These are phyloP conservation scores for Fusarium sp. DNA, from an alignment of 2,329 filamentous ascomycete species.

Conservation along the genomic window DNA sequence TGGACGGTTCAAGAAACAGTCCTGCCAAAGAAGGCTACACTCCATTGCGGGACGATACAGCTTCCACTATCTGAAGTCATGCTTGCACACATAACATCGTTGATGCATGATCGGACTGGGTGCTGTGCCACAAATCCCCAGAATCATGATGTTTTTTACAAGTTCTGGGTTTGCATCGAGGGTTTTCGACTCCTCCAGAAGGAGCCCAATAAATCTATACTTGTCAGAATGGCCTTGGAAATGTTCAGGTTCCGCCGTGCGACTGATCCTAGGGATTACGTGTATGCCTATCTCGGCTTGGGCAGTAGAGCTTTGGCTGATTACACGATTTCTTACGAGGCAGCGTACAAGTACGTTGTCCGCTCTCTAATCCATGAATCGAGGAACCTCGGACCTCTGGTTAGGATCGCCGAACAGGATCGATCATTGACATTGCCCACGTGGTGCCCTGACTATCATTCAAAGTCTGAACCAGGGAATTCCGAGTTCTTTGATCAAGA, in stretches of 20 bases:
- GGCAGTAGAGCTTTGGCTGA: background rate
- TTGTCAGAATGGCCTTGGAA: background rate
- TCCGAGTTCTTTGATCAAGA: background rate
- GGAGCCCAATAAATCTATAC: background rate
- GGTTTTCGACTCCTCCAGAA: background rate
- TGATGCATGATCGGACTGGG: background rate
- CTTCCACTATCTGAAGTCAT: background rate
- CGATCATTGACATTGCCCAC: background rate
- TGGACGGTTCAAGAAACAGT: constrained; percentile 9
- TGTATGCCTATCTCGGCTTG: background rate
- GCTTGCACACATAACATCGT: background rate
- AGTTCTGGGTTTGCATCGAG: background rate
- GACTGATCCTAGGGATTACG: background rate
- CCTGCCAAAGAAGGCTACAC: background rate
- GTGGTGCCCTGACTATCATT: background rate
- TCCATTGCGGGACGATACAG: background rate
- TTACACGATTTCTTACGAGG: background rate
- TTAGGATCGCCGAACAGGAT: background rate
- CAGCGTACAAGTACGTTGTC: background rate
- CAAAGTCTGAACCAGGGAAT: background rate
- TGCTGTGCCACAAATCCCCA: background rate
- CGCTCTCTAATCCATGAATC: background rate
- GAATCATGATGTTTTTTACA: background rate
- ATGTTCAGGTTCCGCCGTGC: background rate
- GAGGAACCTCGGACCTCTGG: background rate